These are phyloP conservation scores for Arabidopsis hybrid DNA, from an alignment of 441 rosid species.

Conservation along the genomic window DNA sequence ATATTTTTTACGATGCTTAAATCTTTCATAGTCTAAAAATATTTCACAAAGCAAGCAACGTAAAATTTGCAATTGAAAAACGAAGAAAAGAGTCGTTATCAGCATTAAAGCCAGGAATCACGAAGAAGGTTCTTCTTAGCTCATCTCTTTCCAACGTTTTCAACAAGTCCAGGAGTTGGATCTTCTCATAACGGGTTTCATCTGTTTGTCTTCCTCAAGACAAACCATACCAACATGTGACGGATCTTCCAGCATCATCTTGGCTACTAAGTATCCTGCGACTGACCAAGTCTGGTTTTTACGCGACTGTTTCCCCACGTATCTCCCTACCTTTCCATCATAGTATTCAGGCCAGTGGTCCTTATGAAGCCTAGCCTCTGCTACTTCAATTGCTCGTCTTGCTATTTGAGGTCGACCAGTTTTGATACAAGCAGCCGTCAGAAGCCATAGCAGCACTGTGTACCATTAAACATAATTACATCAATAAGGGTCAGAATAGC, in stretches of 20 bases:
- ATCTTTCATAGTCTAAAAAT: constrained; percentile 28
- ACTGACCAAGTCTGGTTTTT: constrained; percentile 91
- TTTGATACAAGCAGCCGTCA: constrained; percentile 87
- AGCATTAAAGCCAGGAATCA: constrained; percentile 23
- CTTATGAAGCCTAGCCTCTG: constrained; percentile 71
- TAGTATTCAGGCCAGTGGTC: constrained; percentile 95
- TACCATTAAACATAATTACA: constrained; percentile 28
- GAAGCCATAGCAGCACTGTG: constrained; percentile 89
- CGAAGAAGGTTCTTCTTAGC: constrained; percentile 12
- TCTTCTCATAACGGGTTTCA: constrained; percentile 77
- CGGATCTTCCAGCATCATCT: constrained; percentile 95
- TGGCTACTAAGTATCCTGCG: constrained; percentile 90
- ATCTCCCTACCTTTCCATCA: constrained; percentile 87
- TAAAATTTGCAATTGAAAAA: constrained; percentile 26
- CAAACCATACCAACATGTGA: constrained; percentile 90
- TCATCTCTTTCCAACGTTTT: constrained; percentile 28
- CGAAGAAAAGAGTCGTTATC: constrained; percentile 23
- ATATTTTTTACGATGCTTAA: constrained; percentile 25
- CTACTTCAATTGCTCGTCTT: constrained; percentile 75
- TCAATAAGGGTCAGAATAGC: constrained; percentile 5
- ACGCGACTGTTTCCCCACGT: constrained; percentile 82
- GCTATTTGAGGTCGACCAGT: constrained; percentile 94
- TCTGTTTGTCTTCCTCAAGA: constrained; percentile 87
- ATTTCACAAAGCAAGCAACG: constrained; percentile 35
- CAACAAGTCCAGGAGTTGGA: constrained; percentile 79